Conservation (phyloP, 441 rosid species). For the Manihot esculenta region DNA sequence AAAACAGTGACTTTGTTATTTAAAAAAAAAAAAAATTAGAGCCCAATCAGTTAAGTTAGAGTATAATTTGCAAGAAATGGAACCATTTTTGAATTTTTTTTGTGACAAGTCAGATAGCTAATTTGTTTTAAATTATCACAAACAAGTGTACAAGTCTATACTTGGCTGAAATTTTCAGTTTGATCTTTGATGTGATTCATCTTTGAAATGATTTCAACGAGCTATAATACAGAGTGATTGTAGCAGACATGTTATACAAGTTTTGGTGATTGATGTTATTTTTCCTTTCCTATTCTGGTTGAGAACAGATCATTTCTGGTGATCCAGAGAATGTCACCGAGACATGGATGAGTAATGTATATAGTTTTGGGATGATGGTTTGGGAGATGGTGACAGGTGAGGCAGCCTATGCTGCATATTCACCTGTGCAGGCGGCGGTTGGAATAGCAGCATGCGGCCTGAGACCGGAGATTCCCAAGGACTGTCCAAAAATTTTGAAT, state of each 20-base stretch:
- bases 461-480: constrained; percentile 92
- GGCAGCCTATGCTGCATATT: constrained; percentile 77
- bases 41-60: too few species aligned
- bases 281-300: constrained; percentile 12
- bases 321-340: constrained; percentile 86
- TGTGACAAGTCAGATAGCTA: too few species aligned
- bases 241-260: not conserved
- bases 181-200: not conserved
- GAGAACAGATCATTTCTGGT: constrained; percentile 83
- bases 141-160: too few species aligned
- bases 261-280: not conserved
- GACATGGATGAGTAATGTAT: constrained; percentile 96
- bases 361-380: constrained; percentile 90
- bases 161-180: not conserved
- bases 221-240: not conserved
- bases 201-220: constrained; percentile 15
- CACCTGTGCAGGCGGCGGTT: constrained; percentile 96
- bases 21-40: too few species aligned
- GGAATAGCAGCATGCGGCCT: constrained; percentile 95
- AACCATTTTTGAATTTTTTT: too few species aligned
- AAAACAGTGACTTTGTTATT: too few species aligned
- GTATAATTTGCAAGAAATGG: too few species aligned
- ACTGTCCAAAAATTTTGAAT: constrained; percentile 71
- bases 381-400: constrained; percentile 98
- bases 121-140: too few species aligned